Percentiles rank a stretch among this genome's conserved stretches.
phyloP scores from a whole-genome alignment of 148 eudicot genomes.

The Fagopyrum homotropicum region DNA sequence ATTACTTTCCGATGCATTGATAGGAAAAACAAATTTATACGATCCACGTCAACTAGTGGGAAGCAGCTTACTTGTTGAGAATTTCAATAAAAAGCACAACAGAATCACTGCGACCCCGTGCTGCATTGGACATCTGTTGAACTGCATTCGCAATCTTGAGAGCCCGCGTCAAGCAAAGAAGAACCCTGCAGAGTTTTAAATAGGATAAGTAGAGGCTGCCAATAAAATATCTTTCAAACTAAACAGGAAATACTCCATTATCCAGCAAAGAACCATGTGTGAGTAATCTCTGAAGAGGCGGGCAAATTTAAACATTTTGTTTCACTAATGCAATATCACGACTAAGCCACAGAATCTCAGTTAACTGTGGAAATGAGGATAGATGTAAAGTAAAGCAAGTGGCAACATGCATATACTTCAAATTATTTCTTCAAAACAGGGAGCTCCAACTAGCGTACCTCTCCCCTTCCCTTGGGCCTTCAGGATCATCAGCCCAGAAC shows the following conservation, averaged over 20 bases:
- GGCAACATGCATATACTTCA: background rate
- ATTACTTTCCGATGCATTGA: background rate
- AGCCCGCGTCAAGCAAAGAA: conserved; percentile 96
- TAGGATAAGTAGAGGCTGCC: background rate
- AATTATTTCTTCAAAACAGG: background rate
- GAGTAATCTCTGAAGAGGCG: background rate
- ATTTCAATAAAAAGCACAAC: conserved; percentile 83
- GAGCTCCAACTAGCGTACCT: conserved; percentile 42
- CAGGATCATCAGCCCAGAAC: conserved; percentile 86
- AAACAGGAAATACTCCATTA: background rate
- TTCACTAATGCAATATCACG: background rate
- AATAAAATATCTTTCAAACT: background rate
- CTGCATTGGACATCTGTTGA: conserved; percentile 92
- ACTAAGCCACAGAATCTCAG: background rate
- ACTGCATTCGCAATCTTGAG: conserved; percentile 90
- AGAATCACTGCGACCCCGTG: conserved; percentile 85
- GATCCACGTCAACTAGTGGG: background rate
- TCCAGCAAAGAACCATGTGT: background rate
- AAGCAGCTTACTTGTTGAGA: conserved; percentile 70
- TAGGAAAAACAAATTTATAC: background rate
- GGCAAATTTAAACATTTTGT: background rate
- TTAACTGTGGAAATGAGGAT: too few relatives aligned
- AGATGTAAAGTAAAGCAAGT: background rate
- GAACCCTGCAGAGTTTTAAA: conserved; percentile 45
- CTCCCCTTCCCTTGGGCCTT: conserved; percentile 78